Conservation (phyloP, 2,329 filamentous ascomycete genomes). For the Alternaria consortialis region DNA sequence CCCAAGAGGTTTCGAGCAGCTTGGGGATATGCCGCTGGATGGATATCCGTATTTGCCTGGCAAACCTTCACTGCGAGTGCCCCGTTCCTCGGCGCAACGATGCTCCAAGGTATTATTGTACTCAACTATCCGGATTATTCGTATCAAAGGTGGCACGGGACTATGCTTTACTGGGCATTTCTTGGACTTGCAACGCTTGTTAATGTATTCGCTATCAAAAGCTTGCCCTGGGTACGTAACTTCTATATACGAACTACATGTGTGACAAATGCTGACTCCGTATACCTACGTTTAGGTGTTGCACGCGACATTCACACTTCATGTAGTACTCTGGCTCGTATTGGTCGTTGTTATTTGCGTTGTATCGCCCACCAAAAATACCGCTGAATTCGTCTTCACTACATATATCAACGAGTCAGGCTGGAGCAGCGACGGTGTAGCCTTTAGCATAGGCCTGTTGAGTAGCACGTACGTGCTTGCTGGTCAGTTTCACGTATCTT, state of each 20-base stretch:
- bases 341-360: slow-evolving; percentile 57
- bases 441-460: slow-evolving; percentile 51
- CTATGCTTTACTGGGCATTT: slow-evolving; percentile 39
- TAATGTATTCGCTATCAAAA: slow-evolving; percentile 54
- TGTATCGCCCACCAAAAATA: slow-evolving; percentile 49
- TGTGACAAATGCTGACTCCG: too few relatives aligned
- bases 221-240: slow-evolving; percentile 43
- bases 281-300: background rate
- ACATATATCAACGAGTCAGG: slow-evolving; percentile 55
- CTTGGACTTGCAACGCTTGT: slow-evolving; percentile 55
- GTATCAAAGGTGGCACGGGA: slow-evolving; percentile 57
- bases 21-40: slow-evolving; percentile 5
- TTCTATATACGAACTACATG: too few relatives aligned
- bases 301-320: slow-evolving; percentile 50
- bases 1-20: slow-evolving; percentile 4
- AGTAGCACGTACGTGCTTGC: slow-evolving; percentile 30
- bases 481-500: slow-evolving; percentile 18
- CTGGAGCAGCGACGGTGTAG: slow-evolving; percentile 50
- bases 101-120: slow-evolving; percentile 35
- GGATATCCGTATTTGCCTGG: slow-evolving; percentile 48
- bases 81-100: slow-evolving; percentile 29
- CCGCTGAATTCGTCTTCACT: slow-evolving; percentile 54
- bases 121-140: slow-evolving; percentile 51
- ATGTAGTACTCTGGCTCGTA: slow-evolving; percentile 58
- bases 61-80: slow-evolving; percentile 42